A percentile compares a stretch with the other conserved stretches of the same genome.
These are phyloP conservation scores for Thalassiosira profunda DNA, from an alignment of 108 stramenopile species.

Conservation along the genomic window DNA sequence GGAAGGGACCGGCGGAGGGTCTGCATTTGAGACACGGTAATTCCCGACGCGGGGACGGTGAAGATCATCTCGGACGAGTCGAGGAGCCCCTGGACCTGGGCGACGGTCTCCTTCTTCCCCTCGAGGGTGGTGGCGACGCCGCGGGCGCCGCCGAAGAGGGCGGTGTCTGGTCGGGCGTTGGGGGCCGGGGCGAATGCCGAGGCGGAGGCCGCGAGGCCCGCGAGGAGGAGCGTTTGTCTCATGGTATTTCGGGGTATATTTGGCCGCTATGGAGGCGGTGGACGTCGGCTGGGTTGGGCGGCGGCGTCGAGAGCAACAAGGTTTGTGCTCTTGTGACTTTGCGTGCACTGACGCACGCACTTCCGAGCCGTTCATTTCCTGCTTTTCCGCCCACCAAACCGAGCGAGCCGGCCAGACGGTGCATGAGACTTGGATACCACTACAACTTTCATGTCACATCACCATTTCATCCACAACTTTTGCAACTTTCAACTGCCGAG, in stretches of 20 bases:
- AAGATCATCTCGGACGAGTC: conserved; percentile 86
- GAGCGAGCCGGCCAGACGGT: too few relatives aligned
- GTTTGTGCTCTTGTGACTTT: too few relatives aligned
- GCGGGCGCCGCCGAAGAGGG: conserved; percentile 77
- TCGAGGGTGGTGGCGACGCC: conserved; percentile 77
- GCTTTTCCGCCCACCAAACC: too few relatives aligned
- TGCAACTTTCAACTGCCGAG: too few relatives aligned
- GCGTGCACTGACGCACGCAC: too few relatives aligned
- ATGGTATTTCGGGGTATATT: conserved; percentile 38
- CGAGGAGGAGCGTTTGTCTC: conserved; percentile 53
- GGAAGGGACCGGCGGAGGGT: conserved; percentile 83
- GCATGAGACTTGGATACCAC: too few relatives aligned
- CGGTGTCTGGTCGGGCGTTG: conserved; percentile 35
- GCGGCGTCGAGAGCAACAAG: background rate
- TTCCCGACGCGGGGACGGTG: conserved; percentile 70
- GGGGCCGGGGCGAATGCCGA: conserved; percentile 46
- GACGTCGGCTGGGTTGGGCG: background rate
- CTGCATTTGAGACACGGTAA: conserved; percentile 74
- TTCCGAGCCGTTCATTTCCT: too few relatives aligned
- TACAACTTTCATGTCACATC: too few relatives aligned
- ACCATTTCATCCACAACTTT: too few relatives aligned
- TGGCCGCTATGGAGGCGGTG: background rate
- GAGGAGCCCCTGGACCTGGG: conserved; percentile 71
- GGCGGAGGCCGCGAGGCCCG: conserved; percentile 39
- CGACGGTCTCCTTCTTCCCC: conserved; percentile 77